Conservation (phyloP, 148 eudicot genomes). For the Spergularia bocconei region DNA sequence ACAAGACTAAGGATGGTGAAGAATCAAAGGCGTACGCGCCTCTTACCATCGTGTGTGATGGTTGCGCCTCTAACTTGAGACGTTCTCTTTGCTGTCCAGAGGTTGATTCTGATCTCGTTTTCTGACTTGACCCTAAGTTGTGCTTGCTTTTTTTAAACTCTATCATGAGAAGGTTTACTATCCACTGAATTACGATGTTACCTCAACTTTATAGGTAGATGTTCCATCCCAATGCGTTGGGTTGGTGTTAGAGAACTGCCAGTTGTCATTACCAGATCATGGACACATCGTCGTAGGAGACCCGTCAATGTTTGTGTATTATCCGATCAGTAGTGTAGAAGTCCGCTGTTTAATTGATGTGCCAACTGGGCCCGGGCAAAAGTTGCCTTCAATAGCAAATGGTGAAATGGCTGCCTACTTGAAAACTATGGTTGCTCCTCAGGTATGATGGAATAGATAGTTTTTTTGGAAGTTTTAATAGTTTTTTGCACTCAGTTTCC, state of each 20-base stretch:
- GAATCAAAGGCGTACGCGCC: conserved; percentile 50
- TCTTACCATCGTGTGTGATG: conserved; percentile 75
- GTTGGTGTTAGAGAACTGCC: conserved; percentile 60
- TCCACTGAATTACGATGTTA: not conserved
- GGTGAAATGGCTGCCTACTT: conserved; percentile 72
- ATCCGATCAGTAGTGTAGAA: conserved; percentile 68
- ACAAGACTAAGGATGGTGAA: conserved; percentile 58
- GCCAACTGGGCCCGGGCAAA: conserved; percentile 50
- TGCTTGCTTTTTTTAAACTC: not conserved
- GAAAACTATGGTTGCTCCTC: conserved; percentile 66
- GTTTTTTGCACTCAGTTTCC: not conserved
- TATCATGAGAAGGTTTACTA: not conserved
- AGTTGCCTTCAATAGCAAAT: conserved; percentile 69
- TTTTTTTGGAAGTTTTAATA: not conserved
- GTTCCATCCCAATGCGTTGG: conserved; percentile 77
- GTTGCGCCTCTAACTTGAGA: conserved; percentile 68
- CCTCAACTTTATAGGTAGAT: conserved; percentile 48
- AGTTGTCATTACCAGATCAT: conserved; percentile 54
- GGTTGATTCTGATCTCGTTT: conserved; percentile 24
- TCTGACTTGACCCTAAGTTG: too few relatives aligned
- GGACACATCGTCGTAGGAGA: conserved; percentile 75
- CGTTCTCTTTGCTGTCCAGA: conserved; percentile 65
- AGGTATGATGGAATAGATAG: conserved; percentile 35
- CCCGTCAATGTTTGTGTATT: conserved; percentile 73
- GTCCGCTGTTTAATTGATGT: conserved; percentile 75